Base-by-base conservation (phyloP, 2,329 filamentous ascomycete species). In the Chalara sp. region DNA sequence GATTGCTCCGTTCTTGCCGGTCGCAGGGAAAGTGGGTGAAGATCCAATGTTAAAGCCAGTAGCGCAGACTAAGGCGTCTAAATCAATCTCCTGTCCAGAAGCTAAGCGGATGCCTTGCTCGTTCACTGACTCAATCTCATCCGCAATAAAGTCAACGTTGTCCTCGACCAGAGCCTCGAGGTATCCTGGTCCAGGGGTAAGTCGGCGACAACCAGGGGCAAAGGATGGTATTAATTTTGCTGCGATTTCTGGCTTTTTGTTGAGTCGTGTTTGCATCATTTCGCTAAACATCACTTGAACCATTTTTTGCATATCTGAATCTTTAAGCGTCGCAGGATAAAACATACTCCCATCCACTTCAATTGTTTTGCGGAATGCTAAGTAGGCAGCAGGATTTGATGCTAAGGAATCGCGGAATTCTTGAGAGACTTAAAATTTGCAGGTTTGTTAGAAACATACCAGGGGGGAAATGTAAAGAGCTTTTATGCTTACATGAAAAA, bases 71-170 rank as follows among this genome's bases (percentile, higher is more conserved):
- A 73, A 58, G n/a, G 61, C 62, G 52, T 74, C 71, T 37, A 74
- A 32, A 4, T 59, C 50, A 35, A 59, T 43, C 28, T 57, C 52
- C 7, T 49, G 52, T 5, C 64, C 67, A 32, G 60, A 61, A 2
- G 56, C 56, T 2, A 68, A 61, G 13, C 65, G 44, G 8, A 72
- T 56, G 1, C 66, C 65, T 5, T 54, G 61, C n/a, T 63, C 55
- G 0, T 63, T 69, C 48, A 72, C 55, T 53, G 70, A 68, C 29
- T 72, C 61, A 41, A 77, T 67, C 55, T 76, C 75, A 53, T 79
- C 76, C 10, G 66, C 61, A 2, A 70, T 60, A 44, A 71, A 60
- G 4, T 68, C 59, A 21, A 70, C 64, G 30, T 71, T 70, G 5
- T 60, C 52, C 56, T 66, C 61, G 21, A 67, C 62, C 5, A 71